Conservation (phyloP, 345 rosid genomes). For the Excoecaria agallocha region DNA sequence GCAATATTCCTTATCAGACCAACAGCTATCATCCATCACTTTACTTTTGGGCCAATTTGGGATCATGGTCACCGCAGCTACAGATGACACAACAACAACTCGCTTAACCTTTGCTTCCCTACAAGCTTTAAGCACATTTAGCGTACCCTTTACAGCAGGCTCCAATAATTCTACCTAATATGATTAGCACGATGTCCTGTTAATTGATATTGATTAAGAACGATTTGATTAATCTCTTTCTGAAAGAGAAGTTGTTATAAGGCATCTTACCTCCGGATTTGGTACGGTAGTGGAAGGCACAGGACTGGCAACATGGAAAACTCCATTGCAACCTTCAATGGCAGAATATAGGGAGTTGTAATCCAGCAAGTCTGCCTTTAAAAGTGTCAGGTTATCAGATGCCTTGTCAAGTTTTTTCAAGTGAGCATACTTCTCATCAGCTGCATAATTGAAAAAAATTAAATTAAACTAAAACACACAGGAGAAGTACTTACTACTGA, state of each 20-base stretch:
- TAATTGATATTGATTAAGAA: neutral
- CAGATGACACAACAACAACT: slow-evolving; percentile 66
- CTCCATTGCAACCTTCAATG: slow-evolving; percentile 22
- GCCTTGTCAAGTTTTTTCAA: slow-evolving; percentile 49
- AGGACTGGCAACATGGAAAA: slow-evolving; percentile 70
- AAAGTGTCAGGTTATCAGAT: slow-evolving; percentile 54
- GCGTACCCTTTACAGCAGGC: slow-evolving; percentile 67
- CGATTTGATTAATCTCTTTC: neutral
- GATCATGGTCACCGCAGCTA: slow-evolving; percentile 42
- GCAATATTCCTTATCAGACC: slow-evolving; percentile 65
- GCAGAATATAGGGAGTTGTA: neutral
- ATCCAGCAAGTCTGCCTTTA: slow-evolving; percentile 47
- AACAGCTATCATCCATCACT: slow-evolving; percentile 52
- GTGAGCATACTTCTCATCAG: slow-evolving; percentile 51
- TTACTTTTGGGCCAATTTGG: slow-evolving; percentile 55
- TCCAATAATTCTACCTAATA: slow-evolving; percentile 51
- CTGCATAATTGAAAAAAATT: slow-evolving; percentile 20
- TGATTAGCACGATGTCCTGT: neutral
- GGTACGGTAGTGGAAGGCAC: slow-evolving; percentile 45
- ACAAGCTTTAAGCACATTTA: slow-evolving; percentile 64
- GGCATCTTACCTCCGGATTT: slow-evolving; percentile 33
- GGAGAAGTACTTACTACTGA: too few species aligned
- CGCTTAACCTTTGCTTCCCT: slow-evolving; percentile 52
- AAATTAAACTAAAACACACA: too few species aligned
- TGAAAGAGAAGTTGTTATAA: neutral